phyloP scores from a whole-genome alignment of 768 basidiomycete species.

The Gyrodon lividus region DNA sequence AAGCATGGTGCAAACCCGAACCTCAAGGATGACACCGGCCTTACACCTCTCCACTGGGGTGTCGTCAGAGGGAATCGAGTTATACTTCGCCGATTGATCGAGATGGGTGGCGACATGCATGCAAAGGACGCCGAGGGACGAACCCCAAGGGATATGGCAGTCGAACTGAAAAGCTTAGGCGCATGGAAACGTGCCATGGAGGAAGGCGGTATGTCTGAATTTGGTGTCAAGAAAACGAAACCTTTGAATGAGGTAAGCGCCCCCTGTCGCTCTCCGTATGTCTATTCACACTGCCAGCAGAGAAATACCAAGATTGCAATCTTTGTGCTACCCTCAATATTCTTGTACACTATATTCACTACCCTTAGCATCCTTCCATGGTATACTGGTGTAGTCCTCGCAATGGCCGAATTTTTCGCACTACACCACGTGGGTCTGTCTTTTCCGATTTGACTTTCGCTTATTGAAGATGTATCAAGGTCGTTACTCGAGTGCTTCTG shows the following conservation, averaged over 20 bases:
- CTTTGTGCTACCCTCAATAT: constrained; percentile 73
- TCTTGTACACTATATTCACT: constrained; percentile 80
- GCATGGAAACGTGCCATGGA: constrained; percentile 89
- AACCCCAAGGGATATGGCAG: constrained; percentile 92
- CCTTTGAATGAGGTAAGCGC: constrained; percentile 70
- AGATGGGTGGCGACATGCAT: constrained; percentile 80
- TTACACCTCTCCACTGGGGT: constrained; percentile 95
- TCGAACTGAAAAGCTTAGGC: constrained; percentile 85
- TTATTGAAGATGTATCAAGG: constrained; percentile 39
- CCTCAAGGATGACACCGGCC: constrained; percentile 74
- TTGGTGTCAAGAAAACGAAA: constrained; percentile 62
- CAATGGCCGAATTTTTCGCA: constrained; percentile 82
- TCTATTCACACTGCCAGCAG: constrained; percentile 34
- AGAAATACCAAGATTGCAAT: constrained; percentile 81
- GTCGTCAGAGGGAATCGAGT: constrained; percentile 92
- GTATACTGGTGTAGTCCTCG: constrained; percentile 84
- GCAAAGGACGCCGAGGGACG: constrained; percentile 83
- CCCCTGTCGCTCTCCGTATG: not conserved
- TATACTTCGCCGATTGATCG: constrained; percentile 80
- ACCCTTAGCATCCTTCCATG: constrained; percentile 83
- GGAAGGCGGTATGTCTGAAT: constrained; percentile 81
- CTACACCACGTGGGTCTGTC: constrained; percentile 86
- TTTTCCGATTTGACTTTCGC: not conserved
- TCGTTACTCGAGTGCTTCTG: constrained; percentile 82
- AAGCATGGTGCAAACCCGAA: constrained; percentile 82